A percentile compares a stretch with the other conserved stretches of the same genome.
phyloP scores from a whole-genome alignment of 257 asterid genomes.

The Solanum megistacrolobum region DNA sequence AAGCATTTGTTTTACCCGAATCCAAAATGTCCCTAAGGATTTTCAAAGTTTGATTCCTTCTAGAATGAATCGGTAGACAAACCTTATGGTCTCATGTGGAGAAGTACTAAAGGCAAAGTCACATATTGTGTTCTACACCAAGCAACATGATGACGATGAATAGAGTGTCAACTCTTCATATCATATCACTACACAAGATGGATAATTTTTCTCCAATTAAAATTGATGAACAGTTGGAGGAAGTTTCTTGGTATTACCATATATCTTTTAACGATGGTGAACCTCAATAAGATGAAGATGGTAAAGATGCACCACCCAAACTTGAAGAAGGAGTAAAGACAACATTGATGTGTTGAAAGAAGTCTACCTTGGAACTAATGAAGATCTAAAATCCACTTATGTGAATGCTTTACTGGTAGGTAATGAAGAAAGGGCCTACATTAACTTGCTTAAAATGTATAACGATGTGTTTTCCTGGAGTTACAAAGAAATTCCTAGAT shows the following conservation, averaged over 20 bases:
- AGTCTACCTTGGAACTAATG: background rate
- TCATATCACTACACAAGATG: background rate
- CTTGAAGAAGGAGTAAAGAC: background rate
- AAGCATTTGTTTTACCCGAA: too few species aligned
- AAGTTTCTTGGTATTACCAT: background rate
- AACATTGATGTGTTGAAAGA: background rate
- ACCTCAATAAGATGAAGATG: background rate
- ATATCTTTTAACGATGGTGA: background rate
- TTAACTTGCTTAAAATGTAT: background rate
- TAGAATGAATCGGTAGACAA: background rate
- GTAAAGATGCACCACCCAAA: background rate
- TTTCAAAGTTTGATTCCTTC: background rate
- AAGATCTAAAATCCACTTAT: background rate
- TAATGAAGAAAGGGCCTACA: background rate
- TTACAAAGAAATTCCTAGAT: too few species aligned
- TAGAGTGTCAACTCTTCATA: background rate
- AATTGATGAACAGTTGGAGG: background rate
- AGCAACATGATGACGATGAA: too few species aligned
- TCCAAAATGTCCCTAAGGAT: background rate
- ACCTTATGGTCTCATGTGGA: background rate
- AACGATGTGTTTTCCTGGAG: background rate
- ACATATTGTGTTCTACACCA: too few species aligned
- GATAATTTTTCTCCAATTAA: too few species aligned
- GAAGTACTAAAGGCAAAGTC: background rate
- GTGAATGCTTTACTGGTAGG: background rate